Conservation (phyloP, 371 early-diverging fungal genomes). For the Coemansia sp. region DNA sequence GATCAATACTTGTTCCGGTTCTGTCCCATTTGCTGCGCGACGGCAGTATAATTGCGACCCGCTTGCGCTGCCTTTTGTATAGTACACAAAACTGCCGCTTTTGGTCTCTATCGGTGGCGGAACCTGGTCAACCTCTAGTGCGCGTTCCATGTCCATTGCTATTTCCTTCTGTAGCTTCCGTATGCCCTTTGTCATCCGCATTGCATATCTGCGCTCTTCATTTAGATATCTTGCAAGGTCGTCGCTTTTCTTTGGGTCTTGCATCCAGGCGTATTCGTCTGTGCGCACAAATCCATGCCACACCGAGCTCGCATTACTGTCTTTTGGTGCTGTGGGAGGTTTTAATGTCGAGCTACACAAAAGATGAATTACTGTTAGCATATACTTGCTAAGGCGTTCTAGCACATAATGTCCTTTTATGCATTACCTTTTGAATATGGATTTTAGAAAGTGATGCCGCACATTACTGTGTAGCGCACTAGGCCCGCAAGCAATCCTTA, state of each 20-base stretch:
- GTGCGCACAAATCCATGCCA: constrained; percentile 25
- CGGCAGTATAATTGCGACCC: constrained; percentile 29
- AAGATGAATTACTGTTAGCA: background rate
- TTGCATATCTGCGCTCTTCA: constrained; percentile 29
- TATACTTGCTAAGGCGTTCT: background rate
- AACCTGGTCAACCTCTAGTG: constrained; percentile 32
- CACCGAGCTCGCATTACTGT: background rate
- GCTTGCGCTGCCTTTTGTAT: background rate
- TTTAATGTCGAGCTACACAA: background rate
- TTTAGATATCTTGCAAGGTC: constrained; percentile 23
- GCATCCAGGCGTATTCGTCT: constrained; percentile 45
- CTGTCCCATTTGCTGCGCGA: background rate
- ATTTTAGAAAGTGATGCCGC: background rate
- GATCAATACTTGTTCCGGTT: constrained; percentile 24
- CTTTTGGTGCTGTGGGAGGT: constrained; percentile 16
- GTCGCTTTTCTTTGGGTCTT: constrained; percentile 7
- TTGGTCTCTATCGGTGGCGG: constrained; percentile 35
- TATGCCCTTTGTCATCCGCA: constrained; percentile 9
- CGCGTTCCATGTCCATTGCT: constrained; percentile 24
- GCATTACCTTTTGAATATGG: background rate
- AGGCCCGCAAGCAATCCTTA: background rate
- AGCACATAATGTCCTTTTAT: background rate
- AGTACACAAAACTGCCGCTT: constrained; percentile 40
- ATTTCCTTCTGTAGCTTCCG: constrained; percentile 26
- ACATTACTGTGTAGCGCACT: background rate